Conservation (phyloP, 2,329 filamentous ascomycete species). For the Paracorniculantispora psalliotae region DNA sequence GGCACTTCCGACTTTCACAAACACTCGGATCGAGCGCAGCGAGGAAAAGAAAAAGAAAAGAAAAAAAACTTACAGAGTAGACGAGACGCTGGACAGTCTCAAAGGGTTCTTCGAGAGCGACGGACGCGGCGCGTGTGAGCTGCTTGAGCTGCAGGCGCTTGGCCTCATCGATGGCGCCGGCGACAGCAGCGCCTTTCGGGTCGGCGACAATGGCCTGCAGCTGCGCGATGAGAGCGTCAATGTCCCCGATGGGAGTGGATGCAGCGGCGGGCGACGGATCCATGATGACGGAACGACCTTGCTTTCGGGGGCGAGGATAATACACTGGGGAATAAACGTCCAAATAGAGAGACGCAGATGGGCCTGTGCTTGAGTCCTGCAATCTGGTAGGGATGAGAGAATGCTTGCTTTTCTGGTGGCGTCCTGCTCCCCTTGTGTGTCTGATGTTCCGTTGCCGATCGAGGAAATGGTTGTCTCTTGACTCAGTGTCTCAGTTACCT, state of each 20-base stretch:
- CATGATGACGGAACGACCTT: no score
- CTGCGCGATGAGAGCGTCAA: conserved; percentile 16
- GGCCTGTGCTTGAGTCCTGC: not conserved
- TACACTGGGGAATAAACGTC: not conserved
- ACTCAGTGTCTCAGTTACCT: not conserved
- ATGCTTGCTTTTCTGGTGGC: not conserved
- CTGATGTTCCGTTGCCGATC: not conserved
- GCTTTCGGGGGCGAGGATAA: not conserved
- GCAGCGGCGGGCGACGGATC: not conserved
- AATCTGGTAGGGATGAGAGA: not conserved
- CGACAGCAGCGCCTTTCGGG: not conserved
- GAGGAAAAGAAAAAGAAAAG: not conserved
- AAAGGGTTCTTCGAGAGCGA: conserved; percentile 18
- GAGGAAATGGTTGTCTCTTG: not conserved
- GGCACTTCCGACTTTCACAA: no score
- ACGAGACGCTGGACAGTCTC: conserved; percentile 17
- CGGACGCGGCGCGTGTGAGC: conserved; percentile 12
- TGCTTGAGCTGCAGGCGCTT: conserved; percentile 12
- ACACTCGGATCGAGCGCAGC: no score
- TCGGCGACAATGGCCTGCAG: conserved; percentile 11
- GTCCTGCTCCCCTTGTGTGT: no score
- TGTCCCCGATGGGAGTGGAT: not conserved
- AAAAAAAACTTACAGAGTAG: conserved; percentile 14
- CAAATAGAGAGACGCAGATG: not conserved
- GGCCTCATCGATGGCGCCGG: not conserved